Conservation (phyloP, 176 grass and related monocot species). For the Phoenix dactylifera region DNA sequence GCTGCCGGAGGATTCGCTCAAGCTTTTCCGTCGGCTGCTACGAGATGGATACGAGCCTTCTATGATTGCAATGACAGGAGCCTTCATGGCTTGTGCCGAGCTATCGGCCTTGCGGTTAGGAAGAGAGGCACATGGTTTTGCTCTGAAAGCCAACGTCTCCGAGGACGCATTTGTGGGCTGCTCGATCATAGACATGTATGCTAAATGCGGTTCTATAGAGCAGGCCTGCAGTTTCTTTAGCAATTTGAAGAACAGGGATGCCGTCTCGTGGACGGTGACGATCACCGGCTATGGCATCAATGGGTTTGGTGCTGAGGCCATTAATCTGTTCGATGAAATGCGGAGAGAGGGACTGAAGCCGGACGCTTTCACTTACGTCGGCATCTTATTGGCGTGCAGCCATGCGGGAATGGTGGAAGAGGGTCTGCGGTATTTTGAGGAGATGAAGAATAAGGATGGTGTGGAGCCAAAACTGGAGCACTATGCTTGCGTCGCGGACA, state of each 20-base stretch:
- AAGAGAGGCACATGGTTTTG: slow-evolving; percentile 46
- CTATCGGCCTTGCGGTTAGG: slow-evolving; percentile 36
- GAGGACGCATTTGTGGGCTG: slow-evolving; percentile 37
- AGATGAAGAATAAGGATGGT: slow-evolving; percentile 33
- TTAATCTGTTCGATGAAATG: slow-evolving; percentile 35
- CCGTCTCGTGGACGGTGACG: slow-evolving; percentile 49
- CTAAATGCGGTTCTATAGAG: slow-evolving; percentile 44
- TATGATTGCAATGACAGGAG: slow-evolving; percentile 33
- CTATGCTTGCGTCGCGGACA: slow-evolving; percentile 32
- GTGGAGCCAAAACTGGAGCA: slow-evolving; percentile 39
- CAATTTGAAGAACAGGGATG: slow-evolving; percentile 27
- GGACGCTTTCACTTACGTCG: slow-evolving; percentile 41
- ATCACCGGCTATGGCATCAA: slow-evolving; percentile 52
- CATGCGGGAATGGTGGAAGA: slow-evolving; percentile 46
- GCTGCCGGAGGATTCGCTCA: slow-evolving; percentile 19
- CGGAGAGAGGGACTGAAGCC: slow-evolving; percentile 30
- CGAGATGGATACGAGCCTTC: slow-evolving; percentile 10
- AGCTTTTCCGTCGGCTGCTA: slow-evolving; percentile 46
- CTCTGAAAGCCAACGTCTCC: slow-evolving; percentile 21
- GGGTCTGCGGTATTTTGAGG: slow-evolving; percentile 35
- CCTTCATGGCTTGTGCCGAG: slow-evolving; percentile 51
- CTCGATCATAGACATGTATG: slow-evolving; percentile 60
- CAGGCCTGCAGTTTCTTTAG: slow-evolving; percentile 43
- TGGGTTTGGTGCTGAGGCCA: slow-evolving; percentile 33
- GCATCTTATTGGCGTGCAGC: slow-evolving; percentile 50